phyloP scores from a whole-genome alignment of 2,329 filamentous ascomycete species.

The Trichophyton rubrum region DNA sequence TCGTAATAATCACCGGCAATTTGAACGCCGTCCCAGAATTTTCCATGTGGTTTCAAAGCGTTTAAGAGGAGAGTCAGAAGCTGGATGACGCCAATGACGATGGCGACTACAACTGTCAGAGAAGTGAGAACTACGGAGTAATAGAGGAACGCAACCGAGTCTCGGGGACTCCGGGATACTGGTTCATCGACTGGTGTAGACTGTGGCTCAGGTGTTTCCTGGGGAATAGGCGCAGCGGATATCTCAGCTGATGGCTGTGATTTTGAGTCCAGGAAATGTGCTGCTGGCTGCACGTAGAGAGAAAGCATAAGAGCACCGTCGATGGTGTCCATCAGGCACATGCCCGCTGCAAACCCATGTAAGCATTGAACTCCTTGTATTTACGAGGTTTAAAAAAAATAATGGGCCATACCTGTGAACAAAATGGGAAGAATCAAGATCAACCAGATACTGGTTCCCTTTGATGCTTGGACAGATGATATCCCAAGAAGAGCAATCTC shows the following conservation, averaged over 20 bases:
- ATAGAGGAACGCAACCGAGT: slow-evolving; percentile 81
- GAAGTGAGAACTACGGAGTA: slow-evolving; percentile 80
- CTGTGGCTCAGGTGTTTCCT: slow-evolving; percentile 15
- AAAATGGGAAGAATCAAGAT: slow-evolving; percentile 83
- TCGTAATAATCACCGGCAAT: slow-evolving; percentile 69
- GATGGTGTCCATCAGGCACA: slow-evolving; percentile 87
- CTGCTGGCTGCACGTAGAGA: slow-evolving; percentile 56
- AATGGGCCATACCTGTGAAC: slow-evolving; percentile 56
- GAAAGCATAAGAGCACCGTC: slow-evolving; percentile 94
- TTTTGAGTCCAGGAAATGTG: slow-evolving; percentile 26
- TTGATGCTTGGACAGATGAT: slow-evolving; percentile 69
- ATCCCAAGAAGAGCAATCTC: slow-evolving; percentile 89
- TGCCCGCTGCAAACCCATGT: slow-evolving; percentile 50
- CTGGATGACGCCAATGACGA: slow-evolving; percentile 77
- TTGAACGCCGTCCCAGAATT: slow-evolving; percentile 84
- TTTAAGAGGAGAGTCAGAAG: slow-evolving; percentile 66
- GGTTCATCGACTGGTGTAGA: slow-evolving; percentile 11
- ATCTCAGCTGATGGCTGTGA: slow-evolving; percentile 8
- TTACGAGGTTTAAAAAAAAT: background rate
- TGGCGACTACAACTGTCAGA: slow-evolving; percentile 70
- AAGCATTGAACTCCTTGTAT: background rate
- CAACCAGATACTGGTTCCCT: slow-evolving; percentile 83
- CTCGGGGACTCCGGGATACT: slow-evolving; percentile 52
- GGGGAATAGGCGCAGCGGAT: slow-evolving; percentile 5
- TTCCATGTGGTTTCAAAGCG: slow-evolving; percentile 57